Evolutionary conservation across 345 rosid species (phyloP).

Genomic region (Barbarea vulgaris): DNA sequence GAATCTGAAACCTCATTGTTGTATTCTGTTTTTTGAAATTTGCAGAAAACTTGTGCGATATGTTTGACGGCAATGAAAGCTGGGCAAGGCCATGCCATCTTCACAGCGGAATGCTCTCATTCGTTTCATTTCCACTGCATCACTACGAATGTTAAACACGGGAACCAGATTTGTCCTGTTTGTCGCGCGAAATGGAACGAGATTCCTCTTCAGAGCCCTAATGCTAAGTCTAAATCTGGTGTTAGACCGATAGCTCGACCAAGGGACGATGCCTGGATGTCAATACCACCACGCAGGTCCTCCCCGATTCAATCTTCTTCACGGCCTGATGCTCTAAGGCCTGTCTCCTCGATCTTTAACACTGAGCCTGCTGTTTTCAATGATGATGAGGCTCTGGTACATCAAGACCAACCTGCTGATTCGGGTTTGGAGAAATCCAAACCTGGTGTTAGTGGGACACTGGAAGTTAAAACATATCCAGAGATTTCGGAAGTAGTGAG

Average conservation of each 20-base stretch:
- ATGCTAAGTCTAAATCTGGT: slow-evolving; percentile 33
- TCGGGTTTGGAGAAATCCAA: slow-evolving; percentile 29
- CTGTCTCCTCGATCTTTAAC: slow-evolving; percentile 52
- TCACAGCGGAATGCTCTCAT: slow-evolving; percentile 97
- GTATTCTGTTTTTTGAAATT: slow-evolving; percentile 9
- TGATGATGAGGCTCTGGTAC: slow-evolving; percentile 76
- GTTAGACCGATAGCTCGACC: slow-evolving; percentile 50
- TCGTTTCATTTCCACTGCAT: slow-evolving; percentile 98
- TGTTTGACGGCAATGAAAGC: slow-evolving; percentile 78
- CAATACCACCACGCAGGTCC: slow-evolving; percentile 53
- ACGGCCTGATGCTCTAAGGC: slow-evolving; percentile 49
- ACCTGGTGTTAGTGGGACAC: slow-evolving; percentile 37
- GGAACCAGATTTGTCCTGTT: slow-evolving; percentile 90
- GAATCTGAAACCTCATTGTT: slow-evolving; percentile 4
- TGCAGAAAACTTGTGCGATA: slow-evolving; percentile 91
- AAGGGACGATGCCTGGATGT: slow-evolving; percentile 68
- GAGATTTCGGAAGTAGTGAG: slow-evolving; percentile 67
- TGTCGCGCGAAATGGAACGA: slow-evolving; percentile 96
- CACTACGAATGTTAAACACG: slow-evolving; percentile 86
- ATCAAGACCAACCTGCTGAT: slow-evolving; percentile 39
- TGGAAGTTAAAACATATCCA: slow-evolving; percentile 66
- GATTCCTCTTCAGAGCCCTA: slow-evolving; percentile 68
- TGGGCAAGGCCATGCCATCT: slow-evolving; percentile 89
- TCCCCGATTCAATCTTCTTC: slow-evolving; percentile 43
- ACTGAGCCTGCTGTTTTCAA: slow-evolving; percentile 71